Conservation (phyloP, 202 grass and related monocot genomes). For the Hordeum pubiflorum region DNA sequence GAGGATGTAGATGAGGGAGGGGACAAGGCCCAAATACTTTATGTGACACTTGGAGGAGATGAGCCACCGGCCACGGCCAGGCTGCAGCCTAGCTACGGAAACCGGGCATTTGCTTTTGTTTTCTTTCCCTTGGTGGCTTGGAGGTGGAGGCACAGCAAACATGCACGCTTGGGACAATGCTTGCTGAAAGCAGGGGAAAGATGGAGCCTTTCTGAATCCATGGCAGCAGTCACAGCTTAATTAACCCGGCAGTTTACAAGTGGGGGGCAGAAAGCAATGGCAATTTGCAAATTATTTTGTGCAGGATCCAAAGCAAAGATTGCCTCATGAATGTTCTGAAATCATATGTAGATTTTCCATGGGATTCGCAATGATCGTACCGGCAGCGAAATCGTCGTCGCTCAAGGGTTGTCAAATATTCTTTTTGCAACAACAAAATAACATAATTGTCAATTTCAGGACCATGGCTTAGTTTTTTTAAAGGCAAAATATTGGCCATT, state of each 20-base stretch:
- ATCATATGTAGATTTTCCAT: background rate
- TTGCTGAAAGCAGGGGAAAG: slow-evolving; percentile 16
- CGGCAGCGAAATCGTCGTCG: background rate
- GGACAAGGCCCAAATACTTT: slow-evolving; percentile 39
- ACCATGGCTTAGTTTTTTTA: too few species aligned
- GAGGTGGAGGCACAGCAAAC: background rate
- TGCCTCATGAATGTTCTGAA: background rate
- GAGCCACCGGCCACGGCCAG: background rate
- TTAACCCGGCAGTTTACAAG: background rate
- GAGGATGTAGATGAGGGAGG: slow-evolving; percentile 39
- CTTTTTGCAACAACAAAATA: background rate
- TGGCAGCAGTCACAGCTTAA: background rate
- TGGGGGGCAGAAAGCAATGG: background rate
- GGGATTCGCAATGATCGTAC: background rate
- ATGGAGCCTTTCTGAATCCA: slow-evolving; percentile 1
- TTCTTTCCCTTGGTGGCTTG: slow-evolving; percentile 15
- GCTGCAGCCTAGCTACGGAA: slow-evolving; percentile 1
- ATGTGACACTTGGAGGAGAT: slow-evolving; percentile 26
- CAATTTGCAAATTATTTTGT: background rate
- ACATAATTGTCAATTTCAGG: too few species aligned
- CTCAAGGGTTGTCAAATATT: background rate
- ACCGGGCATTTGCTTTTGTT: background rate
- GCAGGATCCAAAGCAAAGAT: slow-evolving; percentile 12
- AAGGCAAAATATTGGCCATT: too few species aligned
- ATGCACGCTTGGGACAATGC: background rate